Percentiles rank a stretch among this genome's conserved stretches.
These are phyloP conservation scores for Fusarium sp. DNA, from an alignment of 2,329 filamentous ascomycete species.

Conservation along the genomic window DNA sequence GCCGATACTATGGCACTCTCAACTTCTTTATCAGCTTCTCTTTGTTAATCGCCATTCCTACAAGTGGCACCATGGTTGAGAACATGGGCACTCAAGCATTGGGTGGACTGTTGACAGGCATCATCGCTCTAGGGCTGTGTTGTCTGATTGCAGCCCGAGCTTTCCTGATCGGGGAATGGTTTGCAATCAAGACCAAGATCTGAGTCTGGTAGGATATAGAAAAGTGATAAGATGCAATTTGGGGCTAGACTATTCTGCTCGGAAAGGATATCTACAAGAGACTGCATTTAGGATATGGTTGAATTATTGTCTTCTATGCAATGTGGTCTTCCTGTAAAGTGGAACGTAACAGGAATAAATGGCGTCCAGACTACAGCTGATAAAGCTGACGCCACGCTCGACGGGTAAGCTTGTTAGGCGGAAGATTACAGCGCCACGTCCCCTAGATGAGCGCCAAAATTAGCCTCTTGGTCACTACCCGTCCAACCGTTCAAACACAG, in stretches of 20 bases:
- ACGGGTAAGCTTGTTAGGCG: neutral
- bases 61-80: slow-evolving; percentile 12
- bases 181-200: slow-evolving; percentile 3
- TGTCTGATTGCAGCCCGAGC: slow-evolving; percentile 12
- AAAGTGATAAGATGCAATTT: neutral
- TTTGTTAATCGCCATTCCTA: neutral
- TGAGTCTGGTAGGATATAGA: neutral
- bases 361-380: neutral
- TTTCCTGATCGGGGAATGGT: neutral
- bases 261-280: fast-evolving
- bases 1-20: slow-evolving; percentile 11
- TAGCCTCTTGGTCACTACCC: neutral
- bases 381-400: neutral
- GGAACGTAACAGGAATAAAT: neutral
- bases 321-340: neutral
- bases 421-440: neutral
- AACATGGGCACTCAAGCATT: slow-evolving; percentile 16
- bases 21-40: slow-evolving; percentile 20
- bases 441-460: neutral
- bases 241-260: fast-evolving
- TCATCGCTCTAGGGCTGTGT: neutral
- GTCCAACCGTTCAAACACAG: neutral
- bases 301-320: neutral
- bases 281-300: neutral
- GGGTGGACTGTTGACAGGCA: slow-evolving; percentile 2